Evolutionary conservation across 345 rosid genomes (phyloP).

Genomic region (Toxicodendron radicans): DNA sequence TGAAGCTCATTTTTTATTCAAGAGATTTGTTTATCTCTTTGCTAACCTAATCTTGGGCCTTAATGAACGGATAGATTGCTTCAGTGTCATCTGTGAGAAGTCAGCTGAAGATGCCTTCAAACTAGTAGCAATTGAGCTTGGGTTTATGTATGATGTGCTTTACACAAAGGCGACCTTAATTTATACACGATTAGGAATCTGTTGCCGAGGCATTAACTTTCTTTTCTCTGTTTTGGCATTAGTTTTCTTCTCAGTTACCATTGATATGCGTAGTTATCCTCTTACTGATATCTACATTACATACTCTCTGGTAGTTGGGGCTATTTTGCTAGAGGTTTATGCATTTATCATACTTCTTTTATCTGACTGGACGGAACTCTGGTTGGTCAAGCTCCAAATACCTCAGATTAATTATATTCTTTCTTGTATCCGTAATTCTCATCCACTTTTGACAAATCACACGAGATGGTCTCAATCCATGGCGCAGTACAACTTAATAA

Average conservation of each 20-base stretch:
- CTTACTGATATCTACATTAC: conserved; percentile 32
- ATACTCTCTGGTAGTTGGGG: conserved; percentile 35
- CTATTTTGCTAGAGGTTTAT: conserved; percentile 30
- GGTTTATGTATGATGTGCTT: too few species aligned
- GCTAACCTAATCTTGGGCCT: too few species aligned
- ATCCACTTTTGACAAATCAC: not conserved
- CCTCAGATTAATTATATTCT: not conserved
- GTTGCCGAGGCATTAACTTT: not conserved
- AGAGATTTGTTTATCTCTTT: too few species aligned
- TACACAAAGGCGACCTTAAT: too few species aligned
- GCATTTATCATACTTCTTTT: not conserved
- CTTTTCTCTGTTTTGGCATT: conserved; percentile 15
- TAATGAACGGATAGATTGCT: too few species aligned
- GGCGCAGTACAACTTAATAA: conserved; percentile 10
- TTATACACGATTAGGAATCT: too few species aligned
- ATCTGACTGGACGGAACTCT: conserved; percentile 16
- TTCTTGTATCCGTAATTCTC: not conserved
- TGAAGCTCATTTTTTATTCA: too few species aligned
- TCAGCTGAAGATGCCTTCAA: too few species aligned
- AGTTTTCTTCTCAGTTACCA: conserved; percentile 12
- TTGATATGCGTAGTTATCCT: not conserved
- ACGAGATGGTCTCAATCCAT: conserved; percentile 5
- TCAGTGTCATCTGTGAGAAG: too few species aligned
- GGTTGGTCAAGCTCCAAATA: not conserved
- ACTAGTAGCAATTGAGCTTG: too few species aligned